phyloP scores from a whole-genome alignment of 306 rosid genomes.

The Sicyos edulis region DNA sequence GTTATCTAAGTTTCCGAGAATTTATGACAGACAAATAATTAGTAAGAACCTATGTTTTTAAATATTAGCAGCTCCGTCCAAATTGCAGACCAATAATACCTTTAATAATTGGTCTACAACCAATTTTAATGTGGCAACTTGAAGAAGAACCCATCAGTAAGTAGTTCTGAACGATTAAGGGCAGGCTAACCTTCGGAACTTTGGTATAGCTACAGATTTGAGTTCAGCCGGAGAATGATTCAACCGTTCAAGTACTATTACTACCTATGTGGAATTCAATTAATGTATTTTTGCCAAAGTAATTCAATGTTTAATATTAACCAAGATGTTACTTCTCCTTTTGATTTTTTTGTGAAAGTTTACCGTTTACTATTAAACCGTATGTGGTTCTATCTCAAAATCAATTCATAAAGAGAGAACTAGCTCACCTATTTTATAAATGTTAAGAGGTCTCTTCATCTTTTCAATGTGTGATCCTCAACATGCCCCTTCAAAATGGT shows the following conservation, averaged over 20 bases:
- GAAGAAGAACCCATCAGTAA: background rate
- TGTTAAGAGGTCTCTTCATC: no score
- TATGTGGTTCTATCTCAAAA: no score
- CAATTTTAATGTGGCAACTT: background rate
- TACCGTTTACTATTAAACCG: no score
- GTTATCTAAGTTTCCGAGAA: background rate
- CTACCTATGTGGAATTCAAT: background rate
- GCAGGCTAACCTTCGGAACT: background rate
- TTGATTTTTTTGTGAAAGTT: no score
- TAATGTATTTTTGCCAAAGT: background rate
- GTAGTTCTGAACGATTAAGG: background rate
- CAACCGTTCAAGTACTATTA: background rate
- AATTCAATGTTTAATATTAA: background rate
- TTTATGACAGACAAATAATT: background rate
- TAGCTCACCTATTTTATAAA: no score
- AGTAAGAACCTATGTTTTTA: background rate
- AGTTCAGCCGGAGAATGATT: background rate
- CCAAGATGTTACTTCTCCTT: background rate
- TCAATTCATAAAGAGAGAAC: no score
- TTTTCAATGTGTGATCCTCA: no score
- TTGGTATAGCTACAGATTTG: background rate
- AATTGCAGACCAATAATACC: background rate
- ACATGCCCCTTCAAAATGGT: no score
- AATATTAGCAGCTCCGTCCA: background rate
- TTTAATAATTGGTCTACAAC: slow-evolving; percentile 4